Evolutionary conservation across 768 basidiomycete species (phyloP).

Genomic region (Boletus tomentosulus): DNA sequence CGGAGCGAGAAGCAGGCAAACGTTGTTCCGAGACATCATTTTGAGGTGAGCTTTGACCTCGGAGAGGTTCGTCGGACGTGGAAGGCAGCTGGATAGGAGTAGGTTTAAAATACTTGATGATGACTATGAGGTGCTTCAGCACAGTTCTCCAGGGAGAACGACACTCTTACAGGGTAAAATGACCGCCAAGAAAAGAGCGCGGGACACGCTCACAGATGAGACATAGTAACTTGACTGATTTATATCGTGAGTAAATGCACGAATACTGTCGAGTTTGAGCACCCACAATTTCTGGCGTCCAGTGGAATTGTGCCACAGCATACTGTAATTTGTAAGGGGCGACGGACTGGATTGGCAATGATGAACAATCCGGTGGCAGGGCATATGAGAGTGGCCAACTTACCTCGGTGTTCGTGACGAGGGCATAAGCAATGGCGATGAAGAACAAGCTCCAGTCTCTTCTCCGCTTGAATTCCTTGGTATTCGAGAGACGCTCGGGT

Average conservation of each 20-base stretch:
- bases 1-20: conserved; percentile 32
- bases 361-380: neutral
- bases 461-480: conserved; percentile 38
- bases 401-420: conserved; percentile 42
- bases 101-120: conserved; percentile 52
- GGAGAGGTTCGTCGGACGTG: conserved; percentile 17
- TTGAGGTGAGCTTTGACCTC: conserved; percentile 1
- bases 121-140: conserved; percentile 34
- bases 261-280: neutral
- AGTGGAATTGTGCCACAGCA: conserved; percentile 54
- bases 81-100: conserved; percentile 22
- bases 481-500: conserved; percentile 35
- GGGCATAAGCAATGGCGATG: conserved; percentile 50
- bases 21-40: neutral
- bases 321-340: conserved; percentile 62
- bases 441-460: conserved; percentile 67
- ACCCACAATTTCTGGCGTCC: conserved; percentile 61
- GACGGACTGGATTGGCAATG: conserved; percentile 44
- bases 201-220: conserved; percentile 47
- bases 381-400: conserved; percentile 21
- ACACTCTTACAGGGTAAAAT: conserved; percentile 55
- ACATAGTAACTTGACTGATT: conserved; percentile 71
- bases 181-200: conserved; percentile 52
- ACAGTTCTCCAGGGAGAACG: neutral
- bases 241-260: neutral